Base-by-base conservation (phyloP, 2,329 filamentous ascomycete genomes). In the Exophiala dermatitidis region DNA sequence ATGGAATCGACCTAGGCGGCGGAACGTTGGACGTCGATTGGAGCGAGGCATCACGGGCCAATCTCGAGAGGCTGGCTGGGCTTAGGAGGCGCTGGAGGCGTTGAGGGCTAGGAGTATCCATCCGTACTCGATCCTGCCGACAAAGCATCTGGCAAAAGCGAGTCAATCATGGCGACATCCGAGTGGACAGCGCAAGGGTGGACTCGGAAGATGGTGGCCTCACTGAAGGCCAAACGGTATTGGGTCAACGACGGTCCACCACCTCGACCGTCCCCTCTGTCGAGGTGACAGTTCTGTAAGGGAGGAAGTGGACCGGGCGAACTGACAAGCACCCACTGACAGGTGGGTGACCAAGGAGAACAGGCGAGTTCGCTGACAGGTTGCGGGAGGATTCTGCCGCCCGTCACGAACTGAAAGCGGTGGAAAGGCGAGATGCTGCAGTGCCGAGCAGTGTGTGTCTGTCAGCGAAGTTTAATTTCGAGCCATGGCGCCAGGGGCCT, bases 381-480 rank as follows among this genome's bases (percentile, higher is more conserved):
- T 10, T 45, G 48, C 48, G 48, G 48, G 48, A 51, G 48, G 48
- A 51, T 46, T 51, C 31, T 37, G 31, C 48, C 41, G 48, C 30
- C 48, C 48, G 48, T 37, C 31, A 42, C 26, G 43, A 19, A 19
- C 19, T 19, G 19, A 33, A 51, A 42, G 48, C 28, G 5, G 19
- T 31, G 28, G 30, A 10, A 30, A 45, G 42, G 9, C 28, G 40
- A 31, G n/a, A 30, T 9, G 37, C 37, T 26, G 47, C 28, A n/a
- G 36, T 31, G 31, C 19, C 44, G 8, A 32, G 5, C 26, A 48
- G 36, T 10, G 5, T 32, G 32, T 48, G 46, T 49, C 8, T 41
- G 38, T 19, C n/a, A 5, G 26, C 3, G 34, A 51, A 51, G 42
- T 36, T 32, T 37, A 51, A 46, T 38, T 48, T 41, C 38, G 36